Evolutionary conservation across 2,329 filamentous ascomycete genomes (phyloP), one percentile per base, ranked within the genome.

Genomic region (Blumeriella jaapii): DNA sequence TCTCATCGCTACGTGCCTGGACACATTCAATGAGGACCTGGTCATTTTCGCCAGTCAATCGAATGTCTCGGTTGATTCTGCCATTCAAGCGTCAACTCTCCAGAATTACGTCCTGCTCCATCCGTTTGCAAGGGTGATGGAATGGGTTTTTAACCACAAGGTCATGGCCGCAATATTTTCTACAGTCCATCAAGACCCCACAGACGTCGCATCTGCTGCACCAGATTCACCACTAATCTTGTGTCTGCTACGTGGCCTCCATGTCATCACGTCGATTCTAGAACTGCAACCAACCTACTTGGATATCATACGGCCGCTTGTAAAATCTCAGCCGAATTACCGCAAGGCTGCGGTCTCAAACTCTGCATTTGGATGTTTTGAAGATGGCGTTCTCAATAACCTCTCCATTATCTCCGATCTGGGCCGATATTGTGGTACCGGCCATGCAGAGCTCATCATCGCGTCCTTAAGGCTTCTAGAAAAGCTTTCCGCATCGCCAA

Each of bases 111-210:
- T 91, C 39, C 74, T 77, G 15, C 70, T 94, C 34, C 93, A 98
- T 60, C 89, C 93, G 0, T 98, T 96, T 53, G 78, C 83, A 3
- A 76, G 93, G 40, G 79, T 93, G 11, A 95, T 96, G 82, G 91
- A 98, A 55, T 96, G 91, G 86, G 74, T 98, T 60, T 94, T 93
- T 59, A 95, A 93, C 54, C 84, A 93, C 52, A 84, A 81, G 45
- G 83, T 95, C 14, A 74, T 93, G 50, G 73, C 72, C 45, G 74
- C 79, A 10, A 61, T 98, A 2, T 89, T 95, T 57, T 69, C 74
- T 38, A 74, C 81, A 8, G 74, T 91, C 18, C 82, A 89, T 47
- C 80, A 93, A 55, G 74, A 89, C 47, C 62, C 79, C 11, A 65
- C 69, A 6, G 77, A 82, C 39, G 71, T 95, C 25, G 74, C 82